These are phyloP conservation scores for Leccinum subrobustum DNA, from an alignment of 1,284 basidiomycete species.

Conservation along the genomic window DNA sequence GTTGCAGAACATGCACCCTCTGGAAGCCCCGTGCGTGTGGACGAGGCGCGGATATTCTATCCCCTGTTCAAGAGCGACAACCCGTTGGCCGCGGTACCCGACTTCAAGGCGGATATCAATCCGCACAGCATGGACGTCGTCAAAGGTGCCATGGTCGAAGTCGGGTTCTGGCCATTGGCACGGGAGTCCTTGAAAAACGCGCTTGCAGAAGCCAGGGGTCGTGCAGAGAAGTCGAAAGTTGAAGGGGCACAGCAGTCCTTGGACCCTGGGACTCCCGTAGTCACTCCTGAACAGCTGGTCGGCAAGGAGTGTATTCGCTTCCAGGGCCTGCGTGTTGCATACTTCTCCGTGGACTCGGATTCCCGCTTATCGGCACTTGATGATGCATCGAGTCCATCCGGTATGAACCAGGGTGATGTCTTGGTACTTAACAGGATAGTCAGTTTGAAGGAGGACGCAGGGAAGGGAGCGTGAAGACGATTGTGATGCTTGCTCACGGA, in stretches of 20 bases:
- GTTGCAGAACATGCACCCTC: slow-evolving; percentile 83
- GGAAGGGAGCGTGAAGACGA: slow-evolving; percentile 49
- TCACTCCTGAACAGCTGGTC: slow-evolving; percentile 78
- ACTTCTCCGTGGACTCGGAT: slow-evolving; percentile 93
- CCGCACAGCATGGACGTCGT: slow-evolving; percentile 78
- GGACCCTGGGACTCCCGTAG: slow-evolving; percentile 59
- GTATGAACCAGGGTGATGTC: slow-evolving; percentile 64
- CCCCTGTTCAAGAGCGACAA: slow-evolving; percentile 94
- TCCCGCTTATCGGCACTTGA: slow-evolving; percentile 64
- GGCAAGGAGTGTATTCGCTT: slow-evolving; percentile 95
- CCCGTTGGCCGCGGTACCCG: slow-evolving; percentile 66
- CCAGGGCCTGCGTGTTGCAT: slow-evolving; percentile 95
- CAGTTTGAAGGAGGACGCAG: slow-evolving; percentile 92
- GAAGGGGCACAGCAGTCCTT: slow-evolving; percentile 34
- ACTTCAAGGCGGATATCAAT: slow-evolving; percentile 80
- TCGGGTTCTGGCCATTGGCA: slow-evolving; percentile 87
- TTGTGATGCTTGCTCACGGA: neutral
- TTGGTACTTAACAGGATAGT: slow-evolving; percentile 94
- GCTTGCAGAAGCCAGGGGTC: slow-evolving; percentile 59
- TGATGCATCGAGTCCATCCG: slow-evolving; percentile 46
- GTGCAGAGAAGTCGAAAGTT: slow-evolving; percentile 59
- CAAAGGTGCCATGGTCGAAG: slow-evolving; percentile 82
- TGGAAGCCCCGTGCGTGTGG: slow-evolving; percentile 79
- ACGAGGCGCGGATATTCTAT: slow-evolving; percentile 92
- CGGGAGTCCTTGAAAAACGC: slow-evolving; percentile 69